Conservation (phyloP, 2,329 filamentous ascomycete species). For the Aspergillus sojae region DNA sequence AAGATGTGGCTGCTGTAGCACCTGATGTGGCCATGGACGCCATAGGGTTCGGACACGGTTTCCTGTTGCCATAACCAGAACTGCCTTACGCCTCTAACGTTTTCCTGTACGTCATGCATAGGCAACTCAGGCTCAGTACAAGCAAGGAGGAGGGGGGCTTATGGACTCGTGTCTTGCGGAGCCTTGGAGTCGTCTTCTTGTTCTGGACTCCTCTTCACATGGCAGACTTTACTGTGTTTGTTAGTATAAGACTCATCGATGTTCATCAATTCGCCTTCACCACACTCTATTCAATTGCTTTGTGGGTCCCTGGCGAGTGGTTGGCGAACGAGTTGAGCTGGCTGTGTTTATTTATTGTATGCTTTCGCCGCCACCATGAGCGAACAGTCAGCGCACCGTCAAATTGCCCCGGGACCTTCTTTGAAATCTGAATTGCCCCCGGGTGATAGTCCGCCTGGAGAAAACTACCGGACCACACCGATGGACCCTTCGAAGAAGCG, state of each 20-base stretch:
- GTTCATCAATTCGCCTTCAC: neutral
- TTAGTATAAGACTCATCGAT: constrained; percentile 8
- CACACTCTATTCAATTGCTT: neutral
- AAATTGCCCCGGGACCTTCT: constrained; percentile 28
- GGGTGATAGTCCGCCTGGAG: constrained; percentile 14
- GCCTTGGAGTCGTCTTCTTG: neutral
- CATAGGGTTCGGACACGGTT: constrained; percentile 17
- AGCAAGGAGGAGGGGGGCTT: neutral
- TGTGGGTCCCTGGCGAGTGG: neutral
- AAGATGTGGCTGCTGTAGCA: constrained; percentile 6
- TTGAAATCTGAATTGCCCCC: constrained; percentile 11
- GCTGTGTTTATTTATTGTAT: constrained; percentile 10
- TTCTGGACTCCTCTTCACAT: constrained; percentile 2
- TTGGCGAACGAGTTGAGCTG: neutral
- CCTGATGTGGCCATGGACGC: neutral
- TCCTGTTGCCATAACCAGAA: constrained; percentile 15
- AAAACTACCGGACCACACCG: constrained; percentile 7
- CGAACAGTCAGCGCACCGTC: constrained; percentile 24
- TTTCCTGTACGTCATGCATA: constrained; percentile 22
- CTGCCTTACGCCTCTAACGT: constrained; percentile 17
- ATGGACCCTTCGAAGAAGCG: constrained; percentile 36
- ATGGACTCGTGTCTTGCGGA: neutral
- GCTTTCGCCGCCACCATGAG: constrained; percentile 20
- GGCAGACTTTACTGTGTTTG: neutral
- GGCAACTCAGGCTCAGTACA: constrained; percentile 11